Evolutionary conservation across 2,329 filamentous ascomycete species (phyloP), one percentile per base, ranked within the genome.

Genomic region (Curvularia spicifera): DNA sequence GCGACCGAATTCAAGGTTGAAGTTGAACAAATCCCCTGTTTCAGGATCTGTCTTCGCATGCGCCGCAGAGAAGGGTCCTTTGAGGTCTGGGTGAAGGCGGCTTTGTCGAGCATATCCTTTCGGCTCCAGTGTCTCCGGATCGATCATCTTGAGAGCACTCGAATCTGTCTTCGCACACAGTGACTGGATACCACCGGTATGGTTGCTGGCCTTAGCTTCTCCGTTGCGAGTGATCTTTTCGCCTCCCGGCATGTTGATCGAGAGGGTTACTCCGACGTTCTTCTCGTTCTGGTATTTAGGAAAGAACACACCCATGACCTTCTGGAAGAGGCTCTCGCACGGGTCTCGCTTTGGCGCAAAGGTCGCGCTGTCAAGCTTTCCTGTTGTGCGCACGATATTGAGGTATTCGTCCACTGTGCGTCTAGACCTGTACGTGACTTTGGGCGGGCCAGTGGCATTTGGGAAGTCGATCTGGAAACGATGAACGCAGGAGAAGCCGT

Each of bases 1-100:
- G 0, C 72, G 76, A 0, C 87, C 87, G 18, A 91, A 73, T 0
- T 87, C 82, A n/a, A 93, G 83, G 69, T 96, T 96, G 78, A 86
- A 94, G 76, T 95, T 96, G 82, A 86, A 94, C 6, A 91, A 71
- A 62, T 95, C 91, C 6, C 91, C 91, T 0, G 88, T 93, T 0
- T 78, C 75, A 0, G 89, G 89, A 71, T 95, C 91, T 0, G 85
- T 83, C 53, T 89, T 87, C 0, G 89, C 86, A 72, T 96, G 92
- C 0, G 91, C 85, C 39, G 85, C 88, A 1, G 89, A 88, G 13
- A 91, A 71, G 0, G 83, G 84, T 0, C 91, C 91, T 12, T 80
- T 85, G 12, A 96, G 81, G 0, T 85, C 81, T 0, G 89, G 88
- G 71, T 96, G 88, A 13, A 96, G 80, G 2, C 69, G 71, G 1